Evolutionary conservation across 805 yeast species (phyloP).

Genomic region (Starmerella bacillaris): DNA sequence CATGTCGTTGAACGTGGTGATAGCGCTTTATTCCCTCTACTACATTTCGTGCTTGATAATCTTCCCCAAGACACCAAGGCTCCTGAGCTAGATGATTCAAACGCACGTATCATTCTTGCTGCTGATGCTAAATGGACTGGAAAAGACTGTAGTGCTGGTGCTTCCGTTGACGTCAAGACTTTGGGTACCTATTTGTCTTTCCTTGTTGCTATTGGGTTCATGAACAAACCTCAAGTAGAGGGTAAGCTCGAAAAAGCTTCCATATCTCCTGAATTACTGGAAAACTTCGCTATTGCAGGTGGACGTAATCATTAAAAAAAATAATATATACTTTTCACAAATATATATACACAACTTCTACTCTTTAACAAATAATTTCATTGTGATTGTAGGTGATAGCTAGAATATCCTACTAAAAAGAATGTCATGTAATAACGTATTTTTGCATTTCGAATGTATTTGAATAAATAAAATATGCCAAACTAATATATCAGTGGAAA

Average conservation of each 20-base stretch:
- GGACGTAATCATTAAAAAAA: constrained; percentile 21
- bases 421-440: too few species aligned
- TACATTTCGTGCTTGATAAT: constrained; percentile 86
- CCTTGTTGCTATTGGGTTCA: constrained; percentile 60
- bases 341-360: not conserved
- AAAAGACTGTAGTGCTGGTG: constrained; percentile 47
- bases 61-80: constrained; percentile 84
- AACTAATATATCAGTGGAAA: constrained; percentile 9
- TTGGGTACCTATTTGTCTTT: constrained; percentile 67
- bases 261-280: constrained; percentile 28
- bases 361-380: not conserved
- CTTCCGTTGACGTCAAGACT: constrained; percentile 50
- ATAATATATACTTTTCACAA: not conserved
- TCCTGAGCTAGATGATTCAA: constrained; percentile 80
- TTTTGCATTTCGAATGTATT: too few species aligned
- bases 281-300: constrained; percentile 23
- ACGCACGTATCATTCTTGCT: constrained; percentile 53
- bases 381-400: too few species aligned
- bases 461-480: too few species aligned
- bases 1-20: constrained; percentile 62
- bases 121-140: constrained; percentile 48
- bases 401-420: too few species aligned
- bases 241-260: constrained; percentile 27
- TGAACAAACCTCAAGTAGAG: constrained; percentile 39
- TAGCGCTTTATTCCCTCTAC: constrained; percentile 76